phyloP scores from a whole-genome alignment of 1,139 yeast genomes.

The Yamadazyma membranifaciens region DNA sequence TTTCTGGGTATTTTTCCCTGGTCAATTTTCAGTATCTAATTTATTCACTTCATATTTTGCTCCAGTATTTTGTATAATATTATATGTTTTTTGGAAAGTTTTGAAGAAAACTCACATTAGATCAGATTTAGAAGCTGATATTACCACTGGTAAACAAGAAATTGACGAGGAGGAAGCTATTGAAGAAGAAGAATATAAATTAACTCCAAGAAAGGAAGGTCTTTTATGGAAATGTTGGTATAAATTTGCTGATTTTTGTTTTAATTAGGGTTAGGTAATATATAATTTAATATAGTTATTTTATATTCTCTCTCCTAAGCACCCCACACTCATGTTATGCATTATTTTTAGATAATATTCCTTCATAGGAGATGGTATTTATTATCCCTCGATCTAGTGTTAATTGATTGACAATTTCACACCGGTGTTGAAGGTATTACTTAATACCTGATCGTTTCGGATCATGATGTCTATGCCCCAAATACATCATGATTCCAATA shows the following conservation, averaged over 20 bases:
- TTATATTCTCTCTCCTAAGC: no score
- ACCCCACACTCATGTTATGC: no score
- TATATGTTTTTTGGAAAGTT: constrained; percentile 35
- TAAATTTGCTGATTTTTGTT: constrained; percentile 15
- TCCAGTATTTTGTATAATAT: constrained; percentile 28
- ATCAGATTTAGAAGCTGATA: constrained; percentile 32
- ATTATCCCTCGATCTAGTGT: no score
- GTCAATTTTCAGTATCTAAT: constrained; percentile 32
- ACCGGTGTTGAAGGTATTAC: no score
- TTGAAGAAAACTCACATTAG: constrained; percentile 33
- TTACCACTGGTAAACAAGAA: constrained; percentile 34
- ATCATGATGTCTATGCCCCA: no score
- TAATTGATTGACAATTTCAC: no score
- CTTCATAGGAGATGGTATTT: no score
- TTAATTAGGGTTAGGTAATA: constrained; percentile 10
- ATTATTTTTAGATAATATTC: no score
- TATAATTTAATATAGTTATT: not conserved
- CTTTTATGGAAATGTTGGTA: constrained; percentile 17
- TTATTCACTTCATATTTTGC: constrained; percentile 43
- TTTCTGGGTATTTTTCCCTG: constrained; percentile 43
- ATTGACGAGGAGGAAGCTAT: constrained; percentile 35
- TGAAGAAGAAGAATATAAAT: constrained; percentile 20
- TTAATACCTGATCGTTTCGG: no score
- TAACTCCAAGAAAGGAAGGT: constrained; percentile 20
- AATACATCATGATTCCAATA: no score